These are phyloP conservation scores for Fusarium paranaense DNA, from an alignment of 2,329 filamentous ascomycete genomes.

Conservation along the genomic window DNA sequence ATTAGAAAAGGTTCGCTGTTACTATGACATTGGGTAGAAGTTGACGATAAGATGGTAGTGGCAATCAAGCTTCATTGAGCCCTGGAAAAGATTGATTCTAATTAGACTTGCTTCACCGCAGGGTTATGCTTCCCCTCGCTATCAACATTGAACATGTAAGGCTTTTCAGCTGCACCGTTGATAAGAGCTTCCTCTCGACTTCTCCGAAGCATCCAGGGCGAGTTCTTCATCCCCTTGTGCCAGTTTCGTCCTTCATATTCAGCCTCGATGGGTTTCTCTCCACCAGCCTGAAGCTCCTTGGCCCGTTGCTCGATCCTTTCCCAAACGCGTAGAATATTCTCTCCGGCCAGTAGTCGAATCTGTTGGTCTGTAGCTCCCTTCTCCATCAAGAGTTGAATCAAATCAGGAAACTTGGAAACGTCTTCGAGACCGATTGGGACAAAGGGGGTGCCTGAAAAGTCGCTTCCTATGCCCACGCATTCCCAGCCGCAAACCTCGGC, in stretches of 20 bases:
- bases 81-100: neutral
- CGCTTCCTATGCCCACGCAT: slow-evolving; percentile 52
- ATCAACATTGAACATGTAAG: slow-evolving; percentile 22
- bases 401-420: slow-evolving; percentile 50
- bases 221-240: slow-evolving; percentile 41
- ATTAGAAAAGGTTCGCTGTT: neutral
- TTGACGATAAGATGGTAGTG: neutral
- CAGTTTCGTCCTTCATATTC: slow-evolving; percentile 44
- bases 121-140: slow-evolving; percentile 15
- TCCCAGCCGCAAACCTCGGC: slow-evolving; percentile 49
- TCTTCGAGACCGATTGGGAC: slow-evolving; percentile 47
- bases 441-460: slow-evolving; percentile 49
- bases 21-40: neutral
- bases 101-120: slow-evolving; percentile 10
- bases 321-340: slow-evolving; percentile 47
- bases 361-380: slow-evolving; percentile 46
- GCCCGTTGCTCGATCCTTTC: slow-evolving; percentile 42
- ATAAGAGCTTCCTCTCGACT: slow-evolving; percentile 26
- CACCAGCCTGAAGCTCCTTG: slow-evolving; percentile 28
- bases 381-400: slow-evolving; percentile 45
- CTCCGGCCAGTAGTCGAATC: slow-evolving; percentile 37
- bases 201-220: slow-evolving; percentile 38
- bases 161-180: slow-evolving; percentile 8
- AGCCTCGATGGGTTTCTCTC: slow-evolving; percentile 44
- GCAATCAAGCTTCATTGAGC: neutral